Evolutionary conservation across 805 yeast genomes (phyloP), one percentile per base, ranked within the genome.

Genomic region (Candida vaughaniae): DNA sequence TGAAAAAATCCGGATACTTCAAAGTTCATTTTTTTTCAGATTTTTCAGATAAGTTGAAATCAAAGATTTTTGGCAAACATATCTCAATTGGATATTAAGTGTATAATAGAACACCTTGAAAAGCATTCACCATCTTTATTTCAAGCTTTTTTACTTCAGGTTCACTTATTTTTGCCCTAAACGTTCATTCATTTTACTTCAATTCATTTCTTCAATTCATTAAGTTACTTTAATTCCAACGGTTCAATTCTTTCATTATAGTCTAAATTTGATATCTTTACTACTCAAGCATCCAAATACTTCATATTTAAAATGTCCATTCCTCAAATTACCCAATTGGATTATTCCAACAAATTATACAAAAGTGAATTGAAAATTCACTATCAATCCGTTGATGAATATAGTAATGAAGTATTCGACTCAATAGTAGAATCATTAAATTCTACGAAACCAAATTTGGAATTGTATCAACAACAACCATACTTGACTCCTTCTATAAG

Each of bases 391-490:
- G 48, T 78, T 10, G 57, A 63, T 9, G 85, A 80, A 47, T 80
- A 80, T 50, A 69, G 69, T 34, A 60, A 60, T 16, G 85, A 80
- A 41, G 63, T 80, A 11, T 65, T 61, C 57, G 45, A 61, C 46
- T 35, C 63, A 49, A 47, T 64, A 66, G 30, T 62, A 48, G 43
- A 65, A 60, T 26, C 57, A 18, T 48, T 54, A 30, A 51, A 62
- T 23, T 50, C 48, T 22, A 58, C 64, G 48, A 70, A 65, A 40
- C 85, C 91, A 10, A 65, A 68, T 46, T 36, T 64, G 26, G 58
- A 55, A 28, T 69, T 88, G 61, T 85, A 89, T 49, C 81, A 78
- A 41, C 83, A 85, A 47, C 99, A 91, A 62, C 97, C 97, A 8
- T 95, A 89, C 53, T 69, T 91, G 41, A 77, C 80, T 36, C 78